phyloP scores from a whole-genome alignment of 345 rosid genomes.

The Erysimum cheiranthoides region DNA sequence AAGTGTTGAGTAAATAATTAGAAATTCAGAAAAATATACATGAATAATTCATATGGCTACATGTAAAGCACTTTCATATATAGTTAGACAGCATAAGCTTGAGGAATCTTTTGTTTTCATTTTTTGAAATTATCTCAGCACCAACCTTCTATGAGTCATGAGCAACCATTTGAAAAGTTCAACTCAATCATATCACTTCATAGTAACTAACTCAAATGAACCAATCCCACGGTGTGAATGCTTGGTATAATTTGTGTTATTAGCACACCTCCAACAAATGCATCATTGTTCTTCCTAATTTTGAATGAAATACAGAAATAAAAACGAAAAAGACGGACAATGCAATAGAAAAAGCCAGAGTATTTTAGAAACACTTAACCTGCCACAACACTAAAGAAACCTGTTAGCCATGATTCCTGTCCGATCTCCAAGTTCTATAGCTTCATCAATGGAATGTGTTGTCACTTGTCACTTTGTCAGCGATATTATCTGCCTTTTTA shows the following conservation, averaged over 20 bases:
- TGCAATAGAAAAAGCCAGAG: constrained; percentile 21
- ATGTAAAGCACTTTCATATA: constrained; percentile 18
- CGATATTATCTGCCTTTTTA: constrained; percentile 85
- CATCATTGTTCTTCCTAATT: constrained; percentile 15
- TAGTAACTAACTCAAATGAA: constrained; percentile 9
- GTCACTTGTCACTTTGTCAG: constrained; percentile 48
- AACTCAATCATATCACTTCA: constrained; percentile 18
- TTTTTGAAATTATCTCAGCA: constrained; percentile 12
- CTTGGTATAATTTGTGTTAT: constrained; percentile 23
- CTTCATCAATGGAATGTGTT: constrained; percentile 99
- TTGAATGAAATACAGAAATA: not conserved
- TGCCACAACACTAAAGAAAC: constrained; percentile 94
- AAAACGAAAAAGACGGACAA: constrained; percentile 11
- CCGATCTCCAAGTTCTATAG: constrained; percentile 96
- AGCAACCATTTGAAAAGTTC: constrained; percentile 14
- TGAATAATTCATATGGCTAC: not conserved
- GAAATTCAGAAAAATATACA: constrained; percentile 14
- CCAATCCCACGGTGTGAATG: constrained; percentile 19
- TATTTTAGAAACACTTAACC: constrained; percentile 50
- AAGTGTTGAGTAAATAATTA: constrained; percentile 17
- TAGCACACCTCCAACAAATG: constrained; percentile 20
- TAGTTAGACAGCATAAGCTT: constrained; percentile 2
- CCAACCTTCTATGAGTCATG: constrained; percentile 30
- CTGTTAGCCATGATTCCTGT: constrained; percentile 99
- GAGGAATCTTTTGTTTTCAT: constrained; percentile 14